A percentile compares a stretch with the other conserved stretches of the same genome.
Conservation (phyloP, 2,329 filamentous ascomycete species). For the Ascochyta lentis region DNA sequence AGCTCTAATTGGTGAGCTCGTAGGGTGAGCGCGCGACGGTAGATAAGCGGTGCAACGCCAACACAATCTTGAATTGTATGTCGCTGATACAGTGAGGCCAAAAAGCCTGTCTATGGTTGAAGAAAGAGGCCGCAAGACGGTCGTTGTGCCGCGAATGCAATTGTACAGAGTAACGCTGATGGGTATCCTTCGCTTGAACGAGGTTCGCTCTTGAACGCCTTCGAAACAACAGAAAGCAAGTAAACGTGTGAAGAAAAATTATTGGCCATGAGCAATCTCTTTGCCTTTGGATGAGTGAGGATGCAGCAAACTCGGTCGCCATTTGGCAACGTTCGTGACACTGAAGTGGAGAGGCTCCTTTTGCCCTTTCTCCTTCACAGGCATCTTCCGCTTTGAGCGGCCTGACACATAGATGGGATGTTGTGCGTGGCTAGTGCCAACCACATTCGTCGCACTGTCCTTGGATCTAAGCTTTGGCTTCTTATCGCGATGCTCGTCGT, state of each 20-base stretch:
- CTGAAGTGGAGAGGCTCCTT: conserved; percentile 51
- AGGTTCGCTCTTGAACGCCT: conserved; percentile 32
- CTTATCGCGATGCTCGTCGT: conserved; percentile 51
- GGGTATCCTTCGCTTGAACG: conserved; percentile 32
- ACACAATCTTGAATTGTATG: background rate
- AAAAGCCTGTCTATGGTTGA: conserved; percentile 1
- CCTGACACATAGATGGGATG: conserved; percentile 50
- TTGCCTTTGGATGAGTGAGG: conserved; percentile 47
- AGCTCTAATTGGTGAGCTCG: too few relatives aligned
- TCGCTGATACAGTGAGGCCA: conserved; percentile 3
- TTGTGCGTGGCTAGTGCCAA: conserved; percentile 30
- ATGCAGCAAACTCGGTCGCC: conserved; percentile 42
- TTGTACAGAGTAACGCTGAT: conserved; percentile 26
- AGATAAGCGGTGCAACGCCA: background rate
- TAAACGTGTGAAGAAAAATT: background rate
- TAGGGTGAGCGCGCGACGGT: background rate
- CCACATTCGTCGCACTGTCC: conserved; percentile 43
- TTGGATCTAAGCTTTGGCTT: conserved; percentile 50
- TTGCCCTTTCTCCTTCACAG: conserved; percentile 45
- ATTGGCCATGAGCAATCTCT: conserved; percentile 34
- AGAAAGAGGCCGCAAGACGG: background rate
- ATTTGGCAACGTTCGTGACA: conserved; percentile 46
- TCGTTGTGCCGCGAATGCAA: conserved; percentile 4
- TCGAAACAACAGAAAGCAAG: conserved; percentile 1
- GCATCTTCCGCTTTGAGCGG: conserved; percentile 52